Conservation (phyloP, 2,329 filamentous ascomycete species). For the Colletotrichum nymphaeae region DNA sequence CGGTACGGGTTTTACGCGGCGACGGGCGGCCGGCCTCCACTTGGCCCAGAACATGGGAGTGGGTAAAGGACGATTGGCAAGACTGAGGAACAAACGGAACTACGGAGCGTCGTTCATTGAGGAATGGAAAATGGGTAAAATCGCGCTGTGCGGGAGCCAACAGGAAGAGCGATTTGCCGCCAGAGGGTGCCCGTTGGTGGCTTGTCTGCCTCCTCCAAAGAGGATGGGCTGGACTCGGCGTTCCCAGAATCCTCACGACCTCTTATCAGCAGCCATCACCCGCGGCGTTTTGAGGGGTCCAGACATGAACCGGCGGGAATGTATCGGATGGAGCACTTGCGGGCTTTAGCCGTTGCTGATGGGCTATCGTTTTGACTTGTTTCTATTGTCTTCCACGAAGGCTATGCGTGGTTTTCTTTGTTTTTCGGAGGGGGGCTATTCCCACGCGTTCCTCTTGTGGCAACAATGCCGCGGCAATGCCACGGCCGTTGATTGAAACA, state of each 20-base stretch:
- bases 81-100: neutral
- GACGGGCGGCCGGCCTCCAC: neutral
- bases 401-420: neutral
- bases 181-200: conserved; percentile 8
- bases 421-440: neutral
- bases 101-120: neutral
- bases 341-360: neutral
- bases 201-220: neutral
- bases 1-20: conserved; percentile 24
- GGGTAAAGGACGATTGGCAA: neutral
- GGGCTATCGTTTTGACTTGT: conserved; percentile 7
- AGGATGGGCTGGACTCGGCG: conserved; percentile 2
- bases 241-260: neutral
- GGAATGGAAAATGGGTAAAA: conserved; percentile 8
- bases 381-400: conserved; percentile 13
- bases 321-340: conserved; percentile 30
- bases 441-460: neutral
- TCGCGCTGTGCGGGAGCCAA: neutral
- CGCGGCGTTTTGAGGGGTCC: neutral
- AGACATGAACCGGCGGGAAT: conserved; percentile 12
- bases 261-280: neutral
- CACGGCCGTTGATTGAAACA: neutral
- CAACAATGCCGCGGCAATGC: neutral
- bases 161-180: neutral
- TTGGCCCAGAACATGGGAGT: neutral